These are phyloP conservation scores for Flaveria brownii DNA, from an alignment of 129 eudicot genomes.

Conservation along the genomic window DNA sequence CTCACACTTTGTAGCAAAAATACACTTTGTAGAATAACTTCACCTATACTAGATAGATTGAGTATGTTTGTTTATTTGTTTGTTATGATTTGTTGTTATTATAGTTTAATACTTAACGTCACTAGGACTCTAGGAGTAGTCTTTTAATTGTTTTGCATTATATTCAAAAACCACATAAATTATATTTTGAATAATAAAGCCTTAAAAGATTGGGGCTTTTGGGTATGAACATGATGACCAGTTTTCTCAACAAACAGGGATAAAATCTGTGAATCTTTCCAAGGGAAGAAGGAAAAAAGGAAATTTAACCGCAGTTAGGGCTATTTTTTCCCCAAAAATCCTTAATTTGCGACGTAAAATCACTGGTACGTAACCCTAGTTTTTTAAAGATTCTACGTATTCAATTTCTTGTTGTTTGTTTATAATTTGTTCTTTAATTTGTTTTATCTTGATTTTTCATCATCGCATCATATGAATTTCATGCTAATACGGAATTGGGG, in stretches of 20 bases:
- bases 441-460: constrained; percentile 1
- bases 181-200: background rate
- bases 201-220: background rate
- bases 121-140: no score
- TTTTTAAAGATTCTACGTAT: background rate
- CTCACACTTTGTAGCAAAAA: no score
- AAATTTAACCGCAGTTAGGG: constrained; percentile 25
- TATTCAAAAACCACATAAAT: background rate
- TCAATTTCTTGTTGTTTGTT: constrained; percentile 2
- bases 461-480: constrained; percentile 22
- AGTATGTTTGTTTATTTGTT: no score
- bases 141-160: background rate
- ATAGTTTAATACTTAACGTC: no score
- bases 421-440: constrained; percentile 8
- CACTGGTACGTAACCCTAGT: constrained; percentile 29
- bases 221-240: background rate
- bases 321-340: background rate
- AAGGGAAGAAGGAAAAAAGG: background rate
- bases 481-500: background rate
- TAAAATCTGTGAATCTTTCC: constrained; percentile 19
- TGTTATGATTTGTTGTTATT: no score
- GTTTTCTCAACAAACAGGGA: constrained; percentile 23
- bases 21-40: no score
- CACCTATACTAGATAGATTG: no score
- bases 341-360: constrained; percentile 15